Percentiles rank a stretch among this genome's conserved stretches.
Conservation (phyloP, 73 alveolate genomes). For the Tetrahymena thermophila region DNA sequence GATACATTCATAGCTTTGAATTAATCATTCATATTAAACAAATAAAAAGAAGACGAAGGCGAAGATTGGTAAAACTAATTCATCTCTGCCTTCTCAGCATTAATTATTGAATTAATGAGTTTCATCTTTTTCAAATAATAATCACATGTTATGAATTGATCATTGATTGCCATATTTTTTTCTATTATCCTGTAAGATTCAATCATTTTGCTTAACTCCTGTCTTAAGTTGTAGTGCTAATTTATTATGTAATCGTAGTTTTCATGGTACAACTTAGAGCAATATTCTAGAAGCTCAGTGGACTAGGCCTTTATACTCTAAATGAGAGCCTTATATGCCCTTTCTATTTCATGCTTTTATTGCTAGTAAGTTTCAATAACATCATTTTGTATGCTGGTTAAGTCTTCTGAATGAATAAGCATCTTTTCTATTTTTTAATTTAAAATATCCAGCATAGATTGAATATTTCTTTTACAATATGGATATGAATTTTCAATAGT, state of each 20-base stretch:
- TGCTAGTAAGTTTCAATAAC: neutral
- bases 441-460: neutral
- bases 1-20: neutral
- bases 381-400: neutral
- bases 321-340: neutral
- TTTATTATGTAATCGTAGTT: neutral
- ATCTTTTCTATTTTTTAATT: neutral
- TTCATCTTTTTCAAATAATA: neutral
- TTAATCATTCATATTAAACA: neutral
- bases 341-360: neutral
- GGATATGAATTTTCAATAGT: neutral
- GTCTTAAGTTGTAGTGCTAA: neutral
- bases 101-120: neutral
- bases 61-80: neutral
- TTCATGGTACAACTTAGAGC: neutral
- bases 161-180: neutral
- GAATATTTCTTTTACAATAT: neutral
- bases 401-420: neutral
- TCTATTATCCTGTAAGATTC: neutral
- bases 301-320: neutral
- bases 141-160: neutral
- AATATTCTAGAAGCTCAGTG: neutral
- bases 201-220: neutral
- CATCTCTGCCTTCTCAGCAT: neutral
- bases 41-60: neutral